Percentiles rank a stretch among this genome's conserved stretches.
These are phyloP conservation scores for Bipolaris zeicola DNA, from an alignment of 2,329 filamentous ascomycete species.

Conservation along the genomic window DNA sequence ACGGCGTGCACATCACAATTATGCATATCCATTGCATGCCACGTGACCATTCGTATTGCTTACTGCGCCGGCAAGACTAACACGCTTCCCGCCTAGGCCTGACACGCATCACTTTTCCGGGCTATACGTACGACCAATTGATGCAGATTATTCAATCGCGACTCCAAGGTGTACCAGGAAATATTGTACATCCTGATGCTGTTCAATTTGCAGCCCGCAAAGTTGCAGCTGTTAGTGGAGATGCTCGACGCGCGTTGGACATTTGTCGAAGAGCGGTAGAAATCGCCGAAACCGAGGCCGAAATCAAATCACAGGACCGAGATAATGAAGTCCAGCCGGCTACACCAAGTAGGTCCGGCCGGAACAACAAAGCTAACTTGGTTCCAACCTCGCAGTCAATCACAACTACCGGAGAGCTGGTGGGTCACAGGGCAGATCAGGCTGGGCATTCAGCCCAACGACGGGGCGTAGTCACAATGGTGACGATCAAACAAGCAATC, in stretches of 20 bases:
- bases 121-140: constrained; percentile 95
- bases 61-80: constrained; percentile 38
- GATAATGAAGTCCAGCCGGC: constrained; percentile 52
- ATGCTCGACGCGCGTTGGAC: constrained; percentile 88
- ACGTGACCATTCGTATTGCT: constrained; percentile 23
- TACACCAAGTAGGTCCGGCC: constrained; percentile 67
- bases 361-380: constrained; percentile 42
- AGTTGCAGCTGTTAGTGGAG: constrained; percentile 93
- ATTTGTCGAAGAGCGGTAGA: constrained; percentile 96
- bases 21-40: constrained; percentile 23
- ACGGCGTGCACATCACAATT: constrained; percentile 22
- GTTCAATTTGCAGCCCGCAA: constrained; percentile 96
- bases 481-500: constrained; percentile 91
- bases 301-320: constrained; percentile 51
- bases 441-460: constrained; percentile 25
- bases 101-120: constrained; percentile 94
- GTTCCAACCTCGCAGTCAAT: constrained; percentile 22
- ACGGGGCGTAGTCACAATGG: constrained; percentile 77
- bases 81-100: constrained; percentile 59
- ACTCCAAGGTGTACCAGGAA: constrained; percentile 82
- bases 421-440: constrained; percentile 31
- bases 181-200: constrained; percentile 90
- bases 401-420: constrained; percentile 30
- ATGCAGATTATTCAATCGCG: constrained; percentile 98
- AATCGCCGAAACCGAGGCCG: constrained; percentile 81